Evolutionary conservation across 2,329 filamentous ascomycete genomes (phyloP).

Genomic region (Claviceps sp.): DNA sequence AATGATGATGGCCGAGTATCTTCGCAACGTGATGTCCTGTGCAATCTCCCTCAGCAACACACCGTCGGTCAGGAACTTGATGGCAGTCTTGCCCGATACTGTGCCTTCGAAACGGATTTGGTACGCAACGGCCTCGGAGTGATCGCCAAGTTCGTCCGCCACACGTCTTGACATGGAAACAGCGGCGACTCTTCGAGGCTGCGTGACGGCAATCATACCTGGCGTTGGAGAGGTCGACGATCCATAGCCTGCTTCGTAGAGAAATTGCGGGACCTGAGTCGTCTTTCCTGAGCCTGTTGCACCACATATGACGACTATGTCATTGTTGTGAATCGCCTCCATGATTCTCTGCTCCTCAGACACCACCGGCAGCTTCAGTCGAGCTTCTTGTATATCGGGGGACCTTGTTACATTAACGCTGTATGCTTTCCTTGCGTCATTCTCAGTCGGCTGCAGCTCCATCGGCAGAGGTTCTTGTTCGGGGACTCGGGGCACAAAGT

Average conservation of each 20-base stretch:
- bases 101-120: constrained; percentile 92
- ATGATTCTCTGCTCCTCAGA: constrained; percentile 95
- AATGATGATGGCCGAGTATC: constrained; percentile 88
- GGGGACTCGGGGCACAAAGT: constrained; percentile 52
- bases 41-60: constrained; percentile 84
- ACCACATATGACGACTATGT: constrained; percentile 83
- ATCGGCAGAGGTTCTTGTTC: constrained; percentile 59
- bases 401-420: constrained; percentile 58
- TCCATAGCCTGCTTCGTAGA: constrained; percentile 89
- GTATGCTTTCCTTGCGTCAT: constrained; percentile 56
- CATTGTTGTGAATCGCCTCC: constrained; percentile 89
- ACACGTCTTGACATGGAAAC: constrained; percentile 96
- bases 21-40: constrained; percentile 73
- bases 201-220: constrained; percentile 89
- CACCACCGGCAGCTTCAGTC: constrained; percentile 75
- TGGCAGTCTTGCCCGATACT: constrained; percentile 62
- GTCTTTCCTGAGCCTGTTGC: constrained; percentile 96
- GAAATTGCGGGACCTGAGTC: constrained; percentile 90
- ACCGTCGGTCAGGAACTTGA: constrained; percentile 99
- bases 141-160: constrained; percentile 66
- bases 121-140: constrained; percentile 69
- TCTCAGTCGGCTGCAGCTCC: constrained; percentile 49
- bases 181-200: constrained; percentile 85
- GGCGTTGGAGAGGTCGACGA: constrained; percentile 63
- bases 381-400: constrained; percentile 61